These are phyloP conservation scores for Tilletiopsis washingtonensis DNA, from an alignment of 1,284 basidiomycete species.

Conservation along the genomic window DNA sequence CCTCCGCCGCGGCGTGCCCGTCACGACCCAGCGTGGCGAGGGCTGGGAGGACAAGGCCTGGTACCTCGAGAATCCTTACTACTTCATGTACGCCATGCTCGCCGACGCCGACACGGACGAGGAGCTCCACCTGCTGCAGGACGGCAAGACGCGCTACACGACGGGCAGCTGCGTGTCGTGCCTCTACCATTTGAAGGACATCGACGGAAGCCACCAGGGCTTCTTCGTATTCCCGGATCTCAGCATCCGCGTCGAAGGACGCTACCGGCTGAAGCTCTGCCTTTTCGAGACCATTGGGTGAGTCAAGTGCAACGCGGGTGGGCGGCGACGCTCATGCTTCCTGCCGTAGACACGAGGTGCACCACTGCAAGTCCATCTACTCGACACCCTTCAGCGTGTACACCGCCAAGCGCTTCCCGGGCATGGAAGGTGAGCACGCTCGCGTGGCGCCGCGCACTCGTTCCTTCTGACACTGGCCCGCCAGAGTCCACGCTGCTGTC, in stretches of 20 bases:
- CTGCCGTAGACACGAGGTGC: constrained; percentile 17
- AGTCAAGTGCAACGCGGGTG: constrained; percentile 48
- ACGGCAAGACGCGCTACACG: constrained; percentile 80
- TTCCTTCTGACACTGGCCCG: background rate
- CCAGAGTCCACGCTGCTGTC: constrained; percentile 34
- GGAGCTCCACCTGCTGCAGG: constrained; percentile 87
- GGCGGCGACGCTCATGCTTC: background rate
- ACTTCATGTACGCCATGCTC: constrained; percentile 44
- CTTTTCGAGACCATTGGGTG: constrained; percentile 82
- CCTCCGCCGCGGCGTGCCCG: constrained; percentile 26
- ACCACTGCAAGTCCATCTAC: constrained; percentile 43
- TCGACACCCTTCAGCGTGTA: constrained; percentile 39
- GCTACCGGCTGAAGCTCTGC: constrained; percentile 70
- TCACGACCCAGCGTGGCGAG: constrained; percentile 26
- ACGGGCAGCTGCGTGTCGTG: constrained; percentile 83
- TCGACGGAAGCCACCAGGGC: constrained; percentile 69
- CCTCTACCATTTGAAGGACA: constrained; percentile 89
- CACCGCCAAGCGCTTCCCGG: constrained; percentile 40
- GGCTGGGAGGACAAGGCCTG: constrained; percentile 45
- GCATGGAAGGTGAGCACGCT: constrained; percentile 25
- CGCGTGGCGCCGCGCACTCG: too few relatives aligned
- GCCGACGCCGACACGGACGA: constrained; percentile 54
- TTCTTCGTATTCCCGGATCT: constrained; percentile 49
- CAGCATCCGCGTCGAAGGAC: constrained; percentile 68
- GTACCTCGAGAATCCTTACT: constrained; percentile 43